These are phyloP conservation scores for Phytophthora pini DNA, from an alignment of 352 stramenopile species.

Conservation along the genomic window DNA sequence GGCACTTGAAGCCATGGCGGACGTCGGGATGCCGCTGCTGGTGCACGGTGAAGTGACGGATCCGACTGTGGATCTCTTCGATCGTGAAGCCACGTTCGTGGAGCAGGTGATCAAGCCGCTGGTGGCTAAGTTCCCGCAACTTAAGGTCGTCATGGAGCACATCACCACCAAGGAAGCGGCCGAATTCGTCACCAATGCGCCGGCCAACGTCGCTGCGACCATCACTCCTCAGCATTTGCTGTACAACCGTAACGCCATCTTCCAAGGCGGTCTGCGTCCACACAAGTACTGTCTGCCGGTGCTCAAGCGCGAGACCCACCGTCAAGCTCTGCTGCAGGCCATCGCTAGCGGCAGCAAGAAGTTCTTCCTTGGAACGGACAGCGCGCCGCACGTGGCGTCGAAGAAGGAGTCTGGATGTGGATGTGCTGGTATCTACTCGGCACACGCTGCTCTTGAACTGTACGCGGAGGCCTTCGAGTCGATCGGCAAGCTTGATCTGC, in stretches of 20 bases:
- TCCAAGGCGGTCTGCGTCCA: slow-evolving; percentile 95
- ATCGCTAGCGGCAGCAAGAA: slow-evolving; percentile 93
- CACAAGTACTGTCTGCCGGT: slow-evolving; percentile 99
- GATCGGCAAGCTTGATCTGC: slow-evolving; percentile 91
- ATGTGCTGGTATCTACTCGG: slow-evolving; percentile 98
- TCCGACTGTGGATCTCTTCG: slow-evolving; percentile 96
- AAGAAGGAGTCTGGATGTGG: slow-evolving; percentile 93
- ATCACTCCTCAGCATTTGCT: slow-evolving; percentile 99
- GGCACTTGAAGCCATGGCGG: slow-evolving; percentile 79
- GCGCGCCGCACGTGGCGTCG: slow-evolving; percentile 93
- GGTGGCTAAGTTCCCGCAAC: slow-evolving; percentile 90
- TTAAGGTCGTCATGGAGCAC: slow-evolving; percentile 99
- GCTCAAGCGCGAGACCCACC: slow-evolving; percentile 96
- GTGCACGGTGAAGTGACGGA: slow-evolving; percentile 98
- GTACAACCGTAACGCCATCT: slow-evolving; percentile 98
- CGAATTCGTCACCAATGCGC: slow-evolving; percentile 91
- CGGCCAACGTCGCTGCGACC: slow-evolving; percentile 94
- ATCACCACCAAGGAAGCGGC: slow-evolving; percentile 98
- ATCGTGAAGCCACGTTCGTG: slow-evolving; percentile 97
- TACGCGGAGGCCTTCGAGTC: slow-evolving; percentile 98
- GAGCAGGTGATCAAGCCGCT: slow-evolving; percentile 95
- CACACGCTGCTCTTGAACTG: slow-evolving; percentile 95
- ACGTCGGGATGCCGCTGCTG: slow-evolving; percentile 93
- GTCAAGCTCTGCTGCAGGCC: slow-evolving; percentile 90
- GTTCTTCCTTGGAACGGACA: slow-evolving; percentile 99